A percentile compares a stretch with the other conserved stretches of the same genome.
These are phyloP conservation scores for Colletotrichum tropicale DNA, from an alignment of 2,329 filamentous ascomycete genomes.

Conservation along the genomic window DNA sequence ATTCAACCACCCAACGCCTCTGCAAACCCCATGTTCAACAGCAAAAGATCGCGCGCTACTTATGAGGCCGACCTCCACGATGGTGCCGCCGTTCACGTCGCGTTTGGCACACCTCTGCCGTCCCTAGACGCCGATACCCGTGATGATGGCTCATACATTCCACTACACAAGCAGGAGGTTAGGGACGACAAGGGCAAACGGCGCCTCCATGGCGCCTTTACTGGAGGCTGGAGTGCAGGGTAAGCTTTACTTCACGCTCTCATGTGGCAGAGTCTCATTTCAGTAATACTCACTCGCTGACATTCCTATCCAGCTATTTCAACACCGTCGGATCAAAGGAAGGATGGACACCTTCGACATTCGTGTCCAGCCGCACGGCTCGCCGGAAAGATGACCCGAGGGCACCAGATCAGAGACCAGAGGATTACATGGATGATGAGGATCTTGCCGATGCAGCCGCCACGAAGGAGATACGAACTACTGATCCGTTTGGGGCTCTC, in stretches of 20 bases:
- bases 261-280: neutral
- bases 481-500: slow-evolving; percentile 75
- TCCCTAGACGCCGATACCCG: slow-evolving; percentile 75
- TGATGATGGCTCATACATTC: slow-evolving; percentile 91
- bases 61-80: slow-evolving; percentile 77
- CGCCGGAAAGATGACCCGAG: slow-evolving; percentile 71
- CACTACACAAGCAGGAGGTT: slow-evolving; percentile 98
- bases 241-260: slow-evolving; percentile 50
- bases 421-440: slow-evolving; percentile 99
- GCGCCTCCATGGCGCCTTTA: slow-evolving; percentile 93
- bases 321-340: slow-evolving; percentile 99
- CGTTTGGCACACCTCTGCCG: slow-evolving; percentile 86
- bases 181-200: slow-evolving; percentile 90
- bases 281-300: slow-evolving; percentile 7
- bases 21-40: neutral
- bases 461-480: slow-evolving; percentile 74
- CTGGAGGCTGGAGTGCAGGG: slow-evolving; percentile 95
- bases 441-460: slow-evolving; percentile 88
- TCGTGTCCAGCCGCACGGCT: slow-evolving; percentile 86
- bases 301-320: slow-evolving; percentile 73
- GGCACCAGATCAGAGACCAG: slow-evolving; percentile 64
- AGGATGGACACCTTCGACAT: slow-evolving; percentile 92
- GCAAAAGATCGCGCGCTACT: slow-evolving; percentile 77
- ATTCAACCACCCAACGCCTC: neutral
- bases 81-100: slow-evolving; percentile 73